Evolutionary conservation across 2,329 filamentous ascomycete genomes (phyloP), one percentile per base, ranked within the genome.

Genomic region (Alternaria sp.): DNA sequence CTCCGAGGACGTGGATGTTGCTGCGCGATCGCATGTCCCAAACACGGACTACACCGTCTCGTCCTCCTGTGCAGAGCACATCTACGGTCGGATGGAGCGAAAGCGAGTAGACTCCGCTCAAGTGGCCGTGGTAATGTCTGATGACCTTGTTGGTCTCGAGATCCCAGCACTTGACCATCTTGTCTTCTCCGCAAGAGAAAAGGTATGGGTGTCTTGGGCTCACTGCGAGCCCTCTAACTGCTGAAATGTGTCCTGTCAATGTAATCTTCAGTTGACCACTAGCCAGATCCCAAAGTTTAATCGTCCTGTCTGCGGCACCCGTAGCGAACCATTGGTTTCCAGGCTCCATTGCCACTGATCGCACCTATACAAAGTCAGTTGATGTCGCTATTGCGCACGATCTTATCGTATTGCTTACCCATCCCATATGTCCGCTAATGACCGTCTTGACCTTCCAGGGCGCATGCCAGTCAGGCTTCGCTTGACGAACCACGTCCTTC

Each of bases 101-200:
- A 6, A 99, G 84, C 1, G 94, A 94, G 81, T 99, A 99, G 4
- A 99, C 95, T 66, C 95, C 95, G 71, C 92, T 97, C 22, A 99
- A 83, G 81, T 99, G 95, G 18, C 96, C 96, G 78, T 99, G 95
- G 79, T 98, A 99, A 80, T 97, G 93, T 46, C 71, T 70, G 7
- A 75, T 75, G 28, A 99, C 95, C 80, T 97, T 97, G 83, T 99
- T 99, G n/a, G 94, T 97, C 80, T 99, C 95, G 67, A 99, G 83
- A 82, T 99, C 95, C 95, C 95, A 99, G 82, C 95, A 99, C 81
- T 99, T 99, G 64, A 99, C 95, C 94, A 97, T 97, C 84, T 99
- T 99, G 79, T 99, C 95, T 80, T 99, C 95, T 60, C 93, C 96
- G 74, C 95, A 99, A 11, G 93, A 97, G 80, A 99, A 99, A 10